These are phyloP conservation scores for Rhododendron vialii DNA, from an alignment of 148 eudicot genomes.

Conservation along the genomic window DNA sequence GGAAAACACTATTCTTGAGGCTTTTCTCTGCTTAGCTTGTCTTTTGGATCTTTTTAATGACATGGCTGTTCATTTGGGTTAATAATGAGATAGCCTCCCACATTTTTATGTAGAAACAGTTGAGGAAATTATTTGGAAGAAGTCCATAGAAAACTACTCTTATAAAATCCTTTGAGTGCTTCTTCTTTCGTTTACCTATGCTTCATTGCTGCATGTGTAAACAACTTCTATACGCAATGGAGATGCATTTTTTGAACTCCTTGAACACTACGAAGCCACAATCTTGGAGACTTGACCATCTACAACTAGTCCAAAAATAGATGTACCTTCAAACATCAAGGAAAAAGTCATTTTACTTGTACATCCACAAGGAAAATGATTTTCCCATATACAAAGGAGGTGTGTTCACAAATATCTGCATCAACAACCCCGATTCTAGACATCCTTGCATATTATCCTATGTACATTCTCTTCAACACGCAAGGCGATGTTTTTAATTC, in stretches of 20 bases:
- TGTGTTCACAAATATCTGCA: background rate
- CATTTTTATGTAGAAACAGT: constrained; percentile 14
- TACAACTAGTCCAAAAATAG: background rate
- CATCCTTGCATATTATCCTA: background rate
- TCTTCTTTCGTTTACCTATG: background rate
- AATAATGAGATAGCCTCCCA: constrained; percentile 22
- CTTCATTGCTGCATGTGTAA: background rate
- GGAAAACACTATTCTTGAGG: constrained; percentile 18
- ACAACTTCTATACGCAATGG: background rate
- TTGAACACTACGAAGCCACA: background rate
- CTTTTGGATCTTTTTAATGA: background rate
- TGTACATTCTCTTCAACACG: constrained; percentile 21
- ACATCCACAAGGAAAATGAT: background rate
- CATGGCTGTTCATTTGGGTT: background rate
- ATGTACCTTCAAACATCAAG: background rate
- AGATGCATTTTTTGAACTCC: background rate
- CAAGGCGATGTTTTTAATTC: constrained; percentile 25
- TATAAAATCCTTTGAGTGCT: background rate
- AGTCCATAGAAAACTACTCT: background rate
- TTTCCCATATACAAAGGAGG: background rate
- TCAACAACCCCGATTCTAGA: background rate
- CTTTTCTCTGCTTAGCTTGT: background rate
- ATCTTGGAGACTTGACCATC: background rate
- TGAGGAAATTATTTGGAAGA: background rate
- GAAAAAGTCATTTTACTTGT: background rate